Conservation (phyloP, 208 protist species). For the Leishmania braziliensis region DNA sequence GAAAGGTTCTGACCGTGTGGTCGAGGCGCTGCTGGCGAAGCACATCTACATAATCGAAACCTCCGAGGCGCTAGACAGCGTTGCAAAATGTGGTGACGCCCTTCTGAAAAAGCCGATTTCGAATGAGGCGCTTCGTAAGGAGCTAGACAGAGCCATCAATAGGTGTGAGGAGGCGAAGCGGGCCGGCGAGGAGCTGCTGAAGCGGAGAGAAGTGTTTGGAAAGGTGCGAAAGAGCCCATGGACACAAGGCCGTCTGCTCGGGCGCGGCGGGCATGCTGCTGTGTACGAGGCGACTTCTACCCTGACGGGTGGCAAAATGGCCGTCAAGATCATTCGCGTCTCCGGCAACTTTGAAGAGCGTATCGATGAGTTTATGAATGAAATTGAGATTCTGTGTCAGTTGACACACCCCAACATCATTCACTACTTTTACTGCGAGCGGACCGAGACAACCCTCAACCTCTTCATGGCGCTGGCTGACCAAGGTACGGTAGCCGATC, state of each 20-base stretch:
- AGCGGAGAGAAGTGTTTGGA: constrained; percentile 50
- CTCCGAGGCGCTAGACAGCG: constrained; percentile 40
- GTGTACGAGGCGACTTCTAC: constrained; percentile 76
- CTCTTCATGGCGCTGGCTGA: constrained; percentile 84
- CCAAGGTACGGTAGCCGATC: constrained; percentile 58
- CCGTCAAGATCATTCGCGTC: constrained; percentile 79
- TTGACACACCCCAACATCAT: constrained; percentile 82
- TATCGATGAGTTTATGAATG: constrained; percentile 71
- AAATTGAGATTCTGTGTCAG: constrained; percentile 71
- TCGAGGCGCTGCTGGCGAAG: constrained; percentile 52
- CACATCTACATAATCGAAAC: constrained; percentile 68
- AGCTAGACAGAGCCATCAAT: constrained; percentile 42
- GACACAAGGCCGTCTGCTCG: constrained; percentile 60
- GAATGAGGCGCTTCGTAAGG: constrained; percentile 36
- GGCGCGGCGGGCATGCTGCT: constrained; percentile 67
- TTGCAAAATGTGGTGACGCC: constrained; percentile 39
- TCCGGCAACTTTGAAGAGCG: constrained; percentile 58
- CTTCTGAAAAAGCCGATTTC: constrained; percentile 56
- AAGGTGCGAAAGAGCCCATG: constrained; percentile 70
- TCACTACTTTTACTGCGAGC: constrained; percentile 86
- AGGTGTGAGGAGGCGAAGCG: constrained; percentile 49
- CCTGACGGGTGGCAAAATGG: constrained; percentile 81
- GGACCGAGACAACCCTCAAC: constrained; percentile 56
- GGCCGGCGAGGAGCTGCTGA: constrained; percentile 54
- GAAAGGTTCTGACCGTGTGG: constrained; percentile 38